Base-by-base conservation (phyloP, 2,329 filamentous ascomycete species). In the Aspergillus pseudoviridinutans region DNA sequence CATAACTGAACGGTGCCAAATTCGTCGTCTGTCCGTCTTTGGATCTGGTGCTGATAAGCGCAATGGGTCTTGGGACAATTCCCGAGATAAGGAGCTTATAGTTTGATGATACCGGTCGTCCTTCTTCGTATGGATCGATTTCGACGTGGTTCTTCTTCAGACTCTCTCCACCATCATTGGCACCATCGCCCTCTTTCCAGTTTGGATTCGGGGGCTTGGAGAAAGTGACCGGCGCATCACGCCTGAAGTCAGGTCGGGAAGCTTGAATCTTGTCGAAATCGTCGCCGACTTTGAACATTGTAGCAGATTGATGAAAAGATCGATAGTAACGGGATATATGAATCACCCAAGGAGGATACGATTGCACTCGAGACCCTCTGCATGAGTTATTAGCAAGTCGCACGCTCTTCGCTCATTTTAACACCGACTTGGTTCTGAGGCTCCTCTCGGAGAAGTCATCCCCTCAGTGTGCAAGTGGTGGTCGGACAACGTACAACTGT, bases 81-180 rank as follows among this genome's bases (percentile, higher is more conserved):
- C 85, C 86, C 20, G 86, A 90, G 74, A 97, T 96, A 60, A 97
- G 80, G 14, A 97, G 84, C 76, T 96, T 96, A 83, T 97, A 97
- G 81, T 97, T 97, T 77, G 84, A 86, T 1, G 79, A 76, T 0
- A 84, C 76, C 0, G 86, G 82, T 0, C 92, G 84, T 32, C 87
- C 89, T 28, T 85, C 78, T 56, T 82, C 87, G 71, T 92, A 86
- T 0, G 92, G 92, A 73, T 96, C 88, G 66, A 97, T 96, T 68
- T 87, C 79, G 62, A 93, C 75, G 76, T 96, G 90, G 1, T 78
- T 72, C 58, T 85, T 83, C 55, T 78, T 70, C 61, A 83, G 67
- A 56, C 75, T 74, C 51, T 76, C 76, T 12, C 81, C 80, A 20
- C 73, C 70, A 60, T 79, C 75, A 29, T 74, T 79, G 2, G 69